Evolutionary conservation across 768 basidiomycete species (phyloP).

Genomic region (Mycena filopes): DNA sequence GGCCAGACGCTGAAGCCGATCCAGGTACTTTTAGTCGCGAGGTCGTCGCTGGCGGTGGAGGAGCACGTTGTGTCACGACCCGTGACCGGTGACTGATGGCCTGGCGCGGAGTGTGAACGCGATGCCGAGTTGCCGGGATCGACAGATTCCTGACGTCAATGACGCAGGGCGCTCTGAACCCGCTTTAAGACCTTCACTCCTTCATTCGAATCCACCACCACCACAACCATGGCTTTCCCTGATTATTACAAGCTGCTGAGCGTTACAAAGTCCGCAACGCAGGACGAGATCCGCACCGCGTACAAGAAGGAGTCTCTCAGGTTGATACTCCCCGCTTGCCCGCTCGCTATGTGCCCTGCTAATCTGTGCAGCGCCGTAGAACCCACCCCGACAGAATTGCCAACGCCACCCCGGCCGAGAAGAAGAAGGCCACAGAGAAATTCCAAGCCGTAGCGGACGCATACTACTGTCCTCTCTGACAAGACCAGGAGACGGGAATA

Average conservation of each 20-base stretch:
- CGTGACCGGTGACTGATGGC: too few species aligned
- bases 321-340: constrained; percentile 45
- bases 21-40: too few species aligned
- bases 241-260: constrained; percentile 81
- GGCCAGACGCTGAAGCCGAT: constrained; percentile 3
- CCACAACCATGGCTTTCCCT: constrained; percentile 70
- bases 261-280: constrained; percentile 64
- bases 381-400: constrained; percentile 90
- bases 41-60: too few species aligned
- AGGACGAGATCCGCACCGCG: constrained; percentile 78
- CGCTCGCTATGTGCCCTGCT: constrained; percentile 17
- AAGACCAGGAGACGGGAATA: constrained; percentile 77
- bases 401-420: constrained; percentile 77
- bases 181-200: too few species aligned
- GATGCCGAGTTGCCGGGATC: too few species aligned
- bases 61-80: too few species aligned
- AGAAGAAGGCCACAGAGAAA: constrained; percentile 78
- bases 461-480: constrained; percentile 93
- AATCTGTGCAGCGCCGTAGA: constrained; percentile 50
- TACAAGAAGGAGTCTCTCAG: constrained; percentile 85
- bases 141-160: too few species aligned
- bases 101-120: too few species aligned
- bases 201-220: too few species aligned
- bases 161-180: too few species aligned
- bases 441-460: constrained; percentile 96